These are phyloP conservation scores for Magnusiomyces ingens DNA, from an alignment of 1,139 yeast genomes.

Conservation along the genomic window DNA sequence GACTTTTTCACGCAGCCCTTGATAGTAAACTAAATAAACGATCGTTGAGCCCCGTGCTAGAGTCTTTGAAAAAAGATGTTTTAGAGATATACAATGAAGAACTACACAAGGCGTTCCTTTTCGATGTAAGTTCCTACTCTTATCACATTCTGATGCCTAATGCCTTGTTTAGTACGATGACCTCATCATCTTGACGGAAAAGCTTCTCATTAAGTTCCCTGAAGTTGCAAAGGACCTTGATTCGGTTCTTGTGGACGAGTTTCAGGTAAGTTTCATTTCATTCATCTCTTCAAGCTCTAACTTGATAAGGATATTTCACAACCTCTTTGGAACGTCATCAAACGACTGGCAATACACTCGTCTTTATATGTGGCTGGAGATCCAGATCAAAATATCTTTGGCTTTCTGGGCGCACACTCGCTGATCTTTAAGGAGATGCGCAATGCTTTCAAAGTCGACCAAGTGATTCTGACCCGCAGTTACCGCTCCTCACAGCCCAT, in stretches of 20 bases:
- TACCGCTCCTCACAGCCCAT: slow-evolving; percentile 74
- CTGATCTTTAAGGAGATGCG: slow-evolving; percentile 57
- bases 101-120: slow-evolving; percentile 9
- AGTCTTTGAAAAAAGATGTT: not conserved
- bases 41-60: not conserved
- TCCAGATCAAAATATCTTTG: slow-evolving; percentile 92
- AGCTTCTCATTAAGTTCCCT: slow-evolving; percentile 41
- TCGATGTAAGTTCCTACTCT: slow-evolving; percentile 10
- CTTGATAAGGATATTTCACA: slow-evolving; percentile 8
- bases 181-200: slow-evolving; percentile 51
- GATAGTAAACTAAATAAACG: not conserved
- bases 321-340: slow-evolving; percentile 11
- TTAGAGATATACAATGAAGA: slow-evolving; percentile 9
- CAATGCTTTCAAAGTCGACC: slow-evolving; percentile 36
- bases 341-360: not conserved
- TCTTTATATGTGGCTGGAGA: slow-evolving; percentile 63
- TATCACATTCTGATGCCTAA: not conserved
- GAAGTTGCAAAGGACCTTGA: slow-evolving; percentile 46
- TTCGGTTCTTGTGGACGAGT: slow-evolving; percentile 86
- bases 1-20: not conserved
- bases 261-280: slow-evolving; percentile 61
- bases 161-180: slow-evolving; percentile 46
- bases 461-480: slow-evolving; percentile 54
- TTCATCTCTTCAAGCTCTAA: not conserved
- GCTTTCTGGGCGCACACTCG: slow-evolving; percentile 61